Evolutionary conservation across 164 flowering plant genomes (phyloP).

Genomic region (Dillenia turbinata): DNA sequence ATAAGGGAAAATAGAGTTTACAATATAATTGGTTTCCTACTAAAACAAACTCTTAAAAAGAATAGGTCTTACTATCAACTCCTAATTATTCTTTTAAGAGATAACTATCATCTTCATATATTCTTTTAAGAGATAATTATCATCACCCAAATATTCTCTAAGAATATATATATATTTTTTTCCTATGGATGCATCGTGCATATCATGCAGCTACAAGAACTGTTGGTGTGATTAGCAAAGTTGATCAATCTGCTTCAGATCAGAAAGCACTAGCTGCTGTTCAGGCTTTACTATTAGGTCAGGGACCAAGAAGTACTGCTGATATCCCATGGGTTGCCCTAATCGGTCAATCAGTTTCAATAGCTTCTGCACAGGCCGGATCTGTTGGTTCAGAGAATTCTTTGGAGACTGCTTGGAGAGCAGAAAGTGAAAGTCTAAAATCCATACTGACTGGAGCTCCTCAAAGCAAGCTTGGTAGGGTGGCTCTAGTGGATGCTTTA

Average conservation of each 20-base stretch:
- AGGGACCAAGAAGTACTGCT: constrained; percentile 66
- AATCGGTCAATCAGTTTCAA: constrained; percentile 76
- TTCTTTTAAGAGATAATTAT: too few relatives aligned
- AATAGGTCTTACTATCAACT: too few relatives aligned
- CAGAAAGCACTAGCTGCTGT: constrained; percentile 68
- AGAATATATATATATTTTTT: too few relatives aligned
- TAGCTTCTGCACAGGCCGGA: constrained; percentile 69
- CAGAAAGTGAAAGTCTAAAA: constrained; percentile 74
- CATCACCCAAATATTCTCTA: too few relatives aligned
- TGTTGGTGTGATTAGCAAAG: constrained; percentile 68
- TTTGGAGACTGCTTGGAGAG: constrained; percentile 74
- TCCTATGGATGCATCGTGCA: neutral
- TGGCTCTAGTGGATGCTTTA: constrained; percentile 66
- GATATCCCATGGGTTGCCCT: constrained; percentile 80
- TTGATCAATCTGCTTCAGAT: constrained; percentile 72
- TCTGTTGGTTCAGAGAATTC: constrained; percentile 57
- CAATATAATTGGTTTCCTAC: too few relatives aligned
- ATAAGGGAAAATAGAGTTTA: too few relatives aligned
- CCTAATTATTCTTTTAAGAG: too few relatives aligned
- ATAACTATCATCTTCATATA: too few relatives aligned
- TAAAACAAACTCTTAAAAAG: too few relatives aligned
- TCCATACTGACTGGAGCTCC: constrained; percentile 68
- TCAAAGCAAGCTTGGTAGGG: constrained; percentile 64
- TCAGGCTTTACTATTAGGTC: constrained; percentile 61
- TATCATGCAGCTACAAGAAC: constrained; percentile 56